phyloP scores from a whole-genome alignment of 192 early-diverging fungal species.

The Dissophora ornata region DNA sequence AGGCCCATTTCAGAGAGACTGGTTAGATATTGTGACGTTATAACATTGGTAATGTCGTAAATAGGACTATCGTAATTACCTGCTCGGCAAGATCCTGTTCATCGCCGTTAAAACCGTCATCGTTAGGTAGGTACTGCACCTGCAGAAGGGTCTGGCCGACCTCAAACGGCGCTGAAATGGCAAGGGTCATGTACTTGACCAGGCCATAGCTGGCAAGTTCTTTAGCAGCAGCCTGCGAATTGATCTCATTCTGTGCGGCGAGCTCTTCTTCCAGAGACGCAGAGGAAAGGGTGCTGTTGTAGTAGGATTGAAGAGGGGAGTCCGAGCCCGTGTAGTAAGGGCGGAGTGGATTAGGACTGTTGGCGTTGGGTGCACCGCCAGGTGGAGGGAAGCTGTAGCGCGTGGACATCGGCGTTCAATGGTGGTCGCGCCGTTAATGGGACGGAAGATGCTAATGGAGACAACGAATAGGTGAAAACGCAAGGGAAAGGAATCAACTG shows the following conservation, averaged over 20 bases:
- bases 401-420: constrained; percentile 12
- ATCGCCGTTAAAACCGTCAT: constrained; percentile 59
- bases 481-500: too few species aligned
- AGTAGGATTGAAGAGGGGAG: constrained; percentile 50
- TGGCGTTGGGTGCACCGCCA: constrained; percentile 39
- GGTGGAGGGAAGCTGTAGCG: constrained; percentile 50
- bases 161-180: constrained; percentile 74
- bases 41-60: too few species aligned
- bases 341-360: constrained; percentile 38
- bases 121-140: constrained; percentile 78
- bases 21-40: too few species aligned
- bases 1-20: too few species aligned
- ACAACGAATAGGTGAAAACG: neutral
- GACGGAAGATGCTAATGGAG: neutral
- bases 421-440: neutral
- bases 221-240: constrained; percentile 64
- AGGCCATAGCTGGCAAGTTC: constrained; percentile 74
- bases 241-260: constrained; percentile 37
- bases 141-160: constrained; percentile 80
- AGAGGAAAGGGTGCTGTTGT: constrained; percentile 44
- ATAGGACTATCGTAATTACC: too few species aligned
- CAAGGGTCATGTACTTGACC: constrained; percentile 69
- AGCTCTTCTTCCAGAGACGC: constrained; percentile 43
- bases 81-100: constrained; percentile 51
- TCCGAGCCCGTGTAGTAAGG: constrained; percentile 49